phyloP scores from a whole-genome alignment of 208 protist genomes.

The Leishmania martiniquensis region DNA sequence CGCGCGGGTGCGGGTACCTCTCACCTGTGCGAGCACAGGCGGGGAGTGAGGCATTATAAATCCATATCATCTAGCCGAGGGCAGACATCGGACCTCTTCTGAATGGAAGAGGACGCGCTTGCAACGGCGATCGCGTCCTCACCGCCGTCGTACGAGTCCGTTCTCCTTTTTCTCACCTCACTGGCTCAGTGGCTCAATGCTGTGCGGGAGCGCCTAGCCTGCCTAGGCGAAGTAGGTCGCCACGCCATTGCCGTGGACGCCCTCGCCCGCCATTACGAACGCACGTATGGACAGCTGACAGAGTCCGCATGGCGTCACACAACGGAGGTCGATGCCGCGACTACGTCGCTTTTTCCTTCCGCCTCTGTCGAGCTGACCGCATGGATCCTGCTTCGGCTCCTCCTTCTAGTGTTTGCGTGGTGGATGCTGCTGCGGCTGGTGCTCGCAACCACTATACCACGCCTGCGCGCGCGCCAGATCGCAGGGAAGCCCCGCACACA shows the following conservation, averaged over 20 bases:
- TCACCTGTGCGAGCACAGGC: not conserved
- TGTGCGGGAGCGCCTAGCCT: slow-evolving; percentile 7
- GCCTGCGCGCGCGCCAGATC: slow-evolving; percentile 8
- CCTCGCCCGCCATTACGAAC: not conserved
- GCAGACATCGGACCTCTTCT: not conserved
- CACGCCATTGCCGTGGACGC: slow-evolving; percentile 7
- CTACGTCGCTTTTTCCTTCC: not conserved
- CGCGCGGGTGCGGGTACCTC: no score
- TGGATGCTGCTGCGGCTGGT: slow-evolving; percentile 6
- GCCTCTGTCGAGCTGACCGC: slow-evolving; percentile 5
- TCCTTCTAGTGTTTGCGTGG: slow-evolving; percentile 4
- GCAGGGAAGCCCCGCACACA: not conserved
- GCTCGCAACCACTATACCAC: slow-evolving; percentile 3
- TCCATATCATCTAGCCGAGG: not conserved
- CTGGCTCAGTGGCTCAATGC: slow-evolving; percentile 8
- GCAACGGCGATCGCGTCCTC: not conserved
- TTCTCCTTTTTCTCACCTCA: not conserved
- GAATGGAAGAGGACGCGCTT: not conserved
- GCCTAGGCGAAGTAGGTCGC: not conserved
- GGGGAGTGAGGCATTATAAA: not conserved
- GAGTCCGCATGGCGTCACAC: not conserved
- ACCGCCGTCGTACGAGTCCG: slow-evolving; percentile 8
- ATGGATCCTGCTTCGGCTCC: not conserved
- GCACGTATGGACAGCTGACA: not conserved
- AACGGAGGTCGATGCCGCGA: not conserved